Percentiles rank a stretch among this genome's conserved stretches.
phyloP scores from a whole-genome alignment of 2,329 filamentous ascomycete genomes.

The Colletotrichum simmondsii region DNA sequence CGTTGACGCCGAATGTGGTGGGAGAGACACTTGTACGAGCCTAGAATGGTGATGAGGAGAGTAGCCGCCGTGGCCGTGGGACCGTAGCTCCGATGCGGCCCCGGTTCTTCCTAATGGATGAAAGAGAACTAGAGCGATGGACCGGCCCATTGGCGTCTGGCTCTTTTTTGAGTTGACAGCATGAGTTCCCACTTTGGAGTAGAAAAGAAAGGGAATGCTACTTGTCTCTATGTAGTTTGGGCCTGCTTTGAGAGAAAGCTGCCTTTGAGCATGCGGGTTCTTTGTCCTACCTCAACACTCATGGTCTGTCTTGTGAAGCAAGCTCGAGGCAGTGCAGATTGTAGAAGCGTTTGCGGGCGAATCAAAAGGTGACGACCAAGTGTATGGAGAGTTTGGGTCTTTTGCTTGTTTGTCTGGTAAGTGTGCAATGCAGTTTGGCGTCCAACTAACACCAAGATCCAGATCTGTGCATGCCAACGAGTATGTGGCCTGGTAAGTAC shows the following conservation, averaged over 20 bases:
- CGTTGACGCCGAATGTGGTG: neutral
- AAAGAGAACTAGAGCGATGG: conserved; percentile 5
- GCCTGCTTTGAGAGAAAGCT: neutral
- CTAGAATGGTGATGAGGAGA: conserved; percentile 5
- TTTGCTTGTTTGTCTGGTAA: neutral
- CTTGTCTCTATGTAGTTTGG: neutral
- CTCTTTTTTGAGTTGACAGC: conserved; percentile 9
- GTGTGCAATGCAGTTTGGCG: neutral
- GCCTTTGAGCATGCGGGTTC: neutral
- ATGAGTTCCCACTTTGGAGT: neutral
- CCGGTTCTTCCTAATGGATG: neutral
- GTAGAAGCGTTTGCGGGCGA: neutral
- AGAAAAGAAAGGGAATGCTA: neutral
- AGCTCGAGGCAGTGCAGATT: neutral
- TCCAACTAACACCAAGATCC: neutral
- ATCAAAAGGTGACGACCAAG: neutral
- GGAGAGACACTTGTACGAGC: conserved; percentile 4
- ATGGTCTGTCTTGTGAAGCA: neutral
- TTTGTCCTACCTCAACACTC: conserved; percentile 7
- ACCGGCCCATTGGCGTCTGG: neutral
- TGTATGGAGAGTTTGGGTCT: neutral
- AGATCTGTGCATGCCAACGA: neutral
- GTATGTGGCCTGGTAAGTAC: neutral
- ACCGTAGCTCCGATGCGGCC: neutral
- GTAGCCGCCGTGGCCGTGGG: conserved; percentile 4